phyloP scores from a whole-genome alignment of 139 green algal species.

The Tetraselmis striata region DNA sequence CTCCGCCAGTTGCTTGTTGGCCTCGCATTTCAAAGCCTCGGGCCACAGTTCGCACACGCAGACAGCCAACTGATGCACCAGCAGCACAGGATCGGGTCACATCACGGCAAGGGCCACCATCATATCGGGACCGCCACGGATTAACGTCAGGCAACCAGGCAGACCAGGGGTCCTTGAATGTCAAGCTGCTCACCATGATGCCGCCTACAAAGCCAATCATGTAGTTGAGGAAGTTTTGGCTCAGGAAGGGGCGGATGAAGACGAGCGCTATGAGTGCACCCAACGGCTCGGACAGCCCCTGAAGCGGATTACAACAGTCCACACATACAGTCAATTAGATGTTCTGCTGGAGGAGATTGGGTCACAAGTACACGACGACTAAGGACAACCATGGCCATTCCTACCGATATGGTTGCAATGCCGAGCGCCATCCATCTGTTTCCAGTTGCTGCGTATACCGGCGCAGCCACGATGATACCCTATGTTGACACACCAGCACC shows the following conservation, averaged over 20 bases:
- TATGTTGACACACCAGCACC: no score
- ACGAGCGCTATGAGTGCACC: constrained; percentile 68
- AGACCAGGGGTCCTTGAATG: no score
- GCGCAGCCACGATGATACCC: constrained; percentile 78
- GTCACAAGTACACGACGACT: neutral
- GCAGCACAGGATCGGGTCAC: no score
- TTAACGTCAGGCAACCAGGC: no score
- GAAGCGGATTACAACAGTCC: neutral
- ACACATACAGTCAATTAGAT: no score
- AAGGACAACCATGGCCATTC: neutral
- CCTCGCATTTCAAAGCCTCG: constrained; percentile 63
- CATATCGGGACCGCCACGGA: no score
- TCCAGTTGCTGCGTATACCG: constrained; percentile 81
- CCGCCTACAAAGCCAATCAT: constrained; percentile 76
- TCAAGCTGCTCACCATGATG: constrained; percentile 85
- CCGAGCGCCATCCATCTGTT: constrained; percentile 62
- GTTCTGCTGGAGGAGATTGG: no score
- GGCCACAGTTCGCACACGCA: constrained; percentile 80
- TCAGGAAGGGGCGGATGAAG: constrained; percentile 60
- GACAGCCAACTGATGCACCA: constrained; percentile 67
- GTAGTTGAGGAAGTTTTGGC: constrained; percentile 47
- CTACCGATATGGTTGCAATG: constrained; percentile 54
- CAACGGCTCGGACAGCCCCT: constrained; percentile 76
- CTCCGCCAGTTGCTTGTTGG: constrained; percentile 43
- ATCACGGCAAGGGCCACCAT: neutral